Conservation (phyloP, 257 asterid species). For the Lycium ferocissimum region DNA sequence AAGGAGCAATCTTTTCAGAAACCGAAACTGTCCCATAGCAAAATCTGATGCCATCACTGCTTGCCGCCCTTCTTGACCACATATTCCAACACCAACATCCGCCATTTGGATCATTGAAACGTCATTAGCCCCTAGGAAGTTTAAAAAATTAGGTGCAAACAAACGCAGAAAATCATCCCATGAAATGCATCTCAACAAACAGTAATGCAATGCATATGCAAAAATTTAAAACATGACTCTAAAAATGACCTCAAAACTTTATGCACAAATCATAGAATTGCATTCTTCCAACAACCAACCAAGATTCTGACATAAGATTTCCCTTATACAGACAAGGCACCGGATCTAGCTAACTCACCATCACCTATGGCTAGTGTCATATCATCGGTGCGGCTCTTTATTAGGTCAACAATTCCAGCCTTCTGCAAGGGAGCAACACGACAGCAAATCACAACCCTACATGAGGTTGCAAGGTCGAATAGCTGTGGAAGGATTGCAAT, state of each 20-base stretch:
- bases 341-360: constrained; percentile 60
- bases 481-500: constrained; percentile 61
- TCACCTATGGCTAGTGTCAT: constrained; percentile 99
- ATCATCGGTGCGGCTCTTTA: constrained; percentile 91
- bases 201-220: constrained; percentile 26
- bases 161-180: constrained; percentile 25
- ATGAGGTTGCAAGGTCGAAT: constrained; percentile 86
- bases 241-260: constrained; percentile 24
- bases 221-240: constrained; percentile 9
- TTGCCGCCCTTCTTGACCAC: constrained; percentile 99
- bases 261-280: constrained; percentile 18
- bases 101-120: constrained; percentile 99
- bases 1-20: constrained; percentile 86
- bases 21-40: constrained; percentile 97
- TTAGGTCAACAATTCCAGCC: constrained; percentile 96
- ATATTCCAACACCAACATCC: constrained; percentile 99
- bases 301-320: background rate
- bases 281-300: constrained; percentile 22
- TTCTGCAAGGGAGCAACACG: constrained; percentile 99
- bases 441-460: constrained; percentile 93
- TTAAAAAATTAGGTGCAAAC: constrained; percentile 40
- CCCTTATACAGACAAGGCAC: constrained; percentile 19
- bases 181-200: constrained; percentile 21
- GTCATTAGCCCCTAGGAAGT: constrained; percentile 87
- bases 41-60: constrained; percentile 99